Percentiles rank a stretch among this genome's conserved stretches.
Conservation (phyloP, 163 green algal species). For the Scenedesmus sp. region DNA sequence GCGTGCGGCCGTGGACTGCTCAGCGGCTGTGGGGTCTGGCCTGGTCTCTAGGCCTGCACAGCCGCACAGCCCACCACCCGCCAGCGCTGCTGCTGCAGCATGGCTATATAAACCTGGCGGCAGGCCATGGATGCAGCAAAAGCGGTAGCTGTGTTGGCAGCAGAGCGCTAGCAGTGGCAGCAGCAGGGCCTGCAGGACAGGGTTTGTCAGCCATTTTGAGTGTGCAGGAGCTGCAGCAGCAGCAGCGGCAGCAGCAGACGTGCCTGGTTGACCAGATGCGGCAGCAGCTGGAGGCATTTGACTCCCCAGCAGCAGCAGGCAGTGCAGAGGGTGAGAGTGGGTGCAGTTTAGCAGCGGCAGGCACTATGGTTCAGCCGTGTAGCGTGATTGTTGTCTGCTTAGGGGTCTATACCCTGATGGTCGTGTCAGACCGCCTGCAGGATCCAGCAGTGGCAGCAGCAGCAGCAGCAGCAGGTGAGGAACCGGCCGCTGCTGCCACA, state of each 20-base stretch:
- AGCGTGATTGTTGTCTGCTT: background rate
- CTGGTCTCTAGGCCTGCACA: constrained; percentile 4
- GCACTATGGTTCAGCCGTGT: background rate
- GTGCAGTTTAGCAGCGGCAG: background rate
- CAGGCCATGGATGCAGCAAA: background rate
- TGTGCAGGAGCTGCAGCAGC: background rate
- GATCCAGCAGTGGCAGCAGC: background rate
- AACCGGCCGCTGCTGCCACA: background rate
- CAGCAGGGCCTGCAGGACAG: background rate
- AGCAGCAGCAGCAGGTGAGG: background rate
- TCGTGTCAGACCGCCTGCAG: background rate
- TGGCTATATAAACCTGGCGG: background rate
- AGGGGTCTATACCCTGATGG: background rate
- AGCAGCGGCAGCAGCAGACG: background rate
- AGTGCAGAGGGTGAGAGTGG: background rate
- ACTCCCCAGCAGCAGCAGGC: background rate
- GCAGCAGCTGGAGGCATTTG: background rate
- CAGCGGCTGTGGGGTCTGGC: background rate
- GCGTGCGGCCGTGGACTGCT: background rate
- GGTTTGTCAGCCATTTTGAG: background rate
- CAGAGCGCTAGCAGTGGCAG: background rate
- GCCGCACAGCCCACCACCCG: constrained; percentile 4
- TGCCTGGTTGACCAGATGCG: background rate
- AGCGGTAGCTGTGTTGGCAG: background rate
- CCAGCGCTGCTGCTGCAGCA: constrained; percentile 27